phyloP scores from a whole-genome alignment of 768 basidiomycete species.

The Trametes coccinea region DNA sequence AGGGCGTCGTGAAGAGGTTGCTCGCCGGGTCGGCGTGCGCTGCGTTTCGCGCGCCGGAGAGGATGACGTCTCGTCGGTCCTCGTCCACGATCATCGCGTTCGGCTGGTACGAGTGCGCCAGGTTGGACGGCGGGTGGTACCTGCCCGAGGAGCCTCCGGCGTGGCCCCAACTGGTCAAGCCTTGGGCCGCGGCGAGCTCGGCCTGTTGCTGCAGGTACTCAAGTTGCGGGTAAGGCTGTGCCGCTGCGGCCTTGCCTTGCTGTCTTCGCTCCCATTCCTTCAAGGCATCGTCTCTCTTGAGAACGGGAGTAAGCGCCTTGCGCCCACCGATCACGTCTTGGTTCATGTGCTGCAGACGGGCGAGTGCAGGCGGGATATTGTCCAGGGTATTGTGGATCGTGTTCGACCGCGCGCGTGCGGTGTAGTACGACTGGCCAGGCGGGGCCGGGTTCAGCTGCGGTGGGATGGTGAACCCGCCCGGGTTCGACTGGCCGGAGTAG shows the following conservation, averaged over 20 bases:
- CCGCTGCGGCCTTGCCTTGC: constrained; percentile 66
- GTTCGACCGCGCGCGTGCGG: constrained; percentile 77
- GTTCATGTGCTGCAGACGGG: constrained; percentile 86
- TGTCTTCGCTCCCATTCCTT: constrained; percentile 95
- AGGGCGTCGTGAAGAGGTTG: constrained; percentile 42
- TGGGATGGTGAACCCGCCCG: constrained; percentile 27
- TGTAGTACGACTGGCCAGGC: constrained; percentile 69
- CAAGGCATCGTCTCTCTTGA: constrained; percentile 93
- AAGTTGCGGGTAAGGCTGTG: constrained; percentile 84
- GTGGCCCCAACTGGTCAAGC: constrained; percentile 55
- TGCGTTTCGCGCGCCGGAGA: constrained; percentile 74
- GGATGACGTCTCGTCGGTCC: constrained; percentile 73
- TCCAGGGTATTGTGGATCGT: constrained; percentile 94
- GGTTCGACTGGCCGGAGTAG: constrained; percentile 23
- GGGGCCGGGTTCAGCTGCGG: constrained; percentile 47
- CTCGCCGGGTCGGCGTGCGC: constrained; percentile 50
- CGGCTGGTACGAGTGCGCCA: constrained; percentile 63
- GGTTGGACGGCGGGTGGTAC: constrained; percentile 63
- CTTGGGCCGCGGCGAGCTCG: constrained; percentile 69
- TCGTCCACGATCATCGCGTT: constrained; percentile 66
- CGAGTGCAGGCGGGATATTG: constrained; percentile 88
- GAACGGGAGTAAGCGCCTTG: constrained; percentile 87
- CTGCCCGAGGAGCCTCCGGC: constrained; percentile 34
- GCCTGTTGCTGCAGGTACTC: constrained; percentile 94
- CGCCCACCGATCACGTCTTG: constrained; percentile 75